These are phyloP conservation scores for Heterobasidion parviporum DNA, from an alignment of 1,284 basidiomycete species.

Conservation along the genomic window DNA sequence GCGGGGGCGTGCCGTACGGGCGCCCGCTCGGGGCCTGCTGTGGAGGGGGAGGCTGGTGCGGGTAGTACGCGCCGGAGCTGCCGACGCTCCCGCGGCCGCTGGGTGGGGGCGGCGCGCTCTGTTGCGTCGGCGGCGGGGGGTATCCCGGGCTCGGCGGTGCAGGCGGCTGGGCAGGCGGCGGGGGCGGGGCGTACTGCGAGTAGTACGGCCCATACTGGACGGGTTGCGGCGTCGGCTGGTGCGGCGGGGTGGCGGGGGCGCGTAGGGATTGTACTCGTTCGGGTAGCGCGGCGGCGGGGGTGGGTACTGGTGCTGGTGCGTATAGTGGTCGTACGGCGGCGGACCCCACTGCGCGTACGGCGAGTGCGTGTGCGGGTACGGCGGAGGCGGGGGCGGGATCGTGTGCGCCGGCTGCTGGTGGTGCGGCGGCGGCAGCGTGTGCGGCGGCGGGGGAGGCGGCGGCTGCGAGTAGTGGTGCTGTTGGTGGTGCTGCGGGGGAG, in stretches of 20 bases:
- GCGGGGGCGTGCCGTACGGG: constrained; percentile 1
- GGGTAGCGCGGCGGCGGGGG: constrained; percentile 8
- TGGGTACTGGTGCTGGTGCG: constrained; percentile 12
- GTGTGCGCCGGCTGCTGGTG: constrained; percentile 1
- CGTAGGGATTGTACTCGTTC: constrained; percentile 4
- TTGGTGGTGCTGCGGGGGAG: constrained; percentile 21
- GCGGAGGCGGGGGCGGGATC: constrained; percentile 17
- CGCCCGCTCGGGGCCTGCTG: background rate
- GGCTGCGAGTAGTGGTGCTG: constrained; percentile 16
- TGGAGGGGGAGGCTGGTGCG: background rate
- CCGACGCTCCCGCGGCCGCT: background rate
- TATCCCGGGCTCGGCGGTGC: background rate
- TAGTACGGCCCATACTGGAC: constrained; percentile 4
- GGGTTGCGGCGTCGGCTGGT: background rate
- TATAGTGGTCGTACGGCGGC: constrained; percentile 15
- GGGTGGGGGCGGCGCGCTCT: background rate
- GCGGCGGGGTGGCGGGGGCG: constrained; percentile 5
- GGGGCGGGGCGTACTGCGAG: constrained; percentile 2
- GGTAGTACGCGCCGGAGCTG: background rate
- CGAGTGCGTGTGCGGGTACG: constrained; percentile 21
- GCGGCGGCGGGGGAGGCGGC: constrained; percentile 13
- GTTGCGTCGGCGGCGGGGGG: background rate
- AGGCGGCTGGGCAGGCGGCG: background rate
- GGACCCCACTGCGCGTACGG: constrained; percentile 16
- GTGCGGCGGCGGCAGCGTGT: constrained; percentile 16